A percentile compares a stretch with the other conserved stretches of the same genome.
These are phyloP conservation scores for Syzygium jambos DNA, from an alignment of 345 rosid genomes.

Conservation along the genomic window DNA sequence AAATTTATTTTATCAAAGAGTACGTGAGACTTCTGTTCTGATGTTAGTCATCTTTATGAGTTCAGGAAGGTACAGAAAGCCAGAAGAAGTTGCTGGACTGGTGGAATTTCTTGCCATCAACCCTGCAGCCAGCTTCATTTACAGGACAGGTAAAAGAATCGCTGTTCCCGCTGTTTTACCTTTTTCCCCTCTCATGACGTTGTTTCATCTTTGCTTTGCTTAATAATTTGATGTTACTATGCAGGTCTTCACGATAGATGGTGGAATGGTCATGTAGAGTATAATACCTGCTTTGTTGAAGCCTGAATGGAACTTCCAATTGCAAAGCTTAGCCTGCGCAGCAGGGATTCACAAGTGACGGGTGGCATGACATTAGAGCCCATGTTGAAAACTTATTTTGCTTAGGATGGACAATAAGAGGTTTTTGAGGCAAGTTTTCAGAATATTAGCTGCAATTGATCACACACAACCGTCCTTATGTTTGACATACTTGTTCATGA, in stretches of 20 bases:
- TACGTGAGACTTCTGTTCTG: too few species aligned
- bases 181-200: background rate
- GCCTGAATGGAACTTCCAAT: background rate
- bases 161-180: background rate
- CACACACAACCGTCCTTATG: background rate
- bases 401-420: background rate
- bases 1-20: too few species aligned
- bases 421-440: background rate
- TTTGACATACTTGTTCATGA: background rate
- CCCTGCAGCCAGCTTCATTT: constrained; percentile 84
- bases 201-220: background rate
- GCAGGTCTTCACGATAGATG: background rate
- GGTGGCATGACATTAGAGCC: background rate
- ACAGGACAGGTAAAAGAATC: constrained; percentile 70
- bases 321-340: background rate
- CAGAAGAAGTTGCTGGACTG: too few species aligned
- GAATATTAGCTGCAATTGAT: background rate
- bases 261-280: background rate
- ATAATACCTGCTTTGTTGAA: background rate
- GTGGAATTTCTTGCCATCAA: constrained; percentile 41
- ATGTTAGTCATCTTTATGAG: too few species aligned
- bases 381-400: background rate
- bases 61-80: too few species aligned
- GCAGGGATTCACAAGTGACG: too few species aligned
- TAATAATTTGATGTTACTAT: background rate